Conservation (phyloP, 2,329 filamentous ascomycete genomes). For the Pseudogymnoascus sp. region DNA sequence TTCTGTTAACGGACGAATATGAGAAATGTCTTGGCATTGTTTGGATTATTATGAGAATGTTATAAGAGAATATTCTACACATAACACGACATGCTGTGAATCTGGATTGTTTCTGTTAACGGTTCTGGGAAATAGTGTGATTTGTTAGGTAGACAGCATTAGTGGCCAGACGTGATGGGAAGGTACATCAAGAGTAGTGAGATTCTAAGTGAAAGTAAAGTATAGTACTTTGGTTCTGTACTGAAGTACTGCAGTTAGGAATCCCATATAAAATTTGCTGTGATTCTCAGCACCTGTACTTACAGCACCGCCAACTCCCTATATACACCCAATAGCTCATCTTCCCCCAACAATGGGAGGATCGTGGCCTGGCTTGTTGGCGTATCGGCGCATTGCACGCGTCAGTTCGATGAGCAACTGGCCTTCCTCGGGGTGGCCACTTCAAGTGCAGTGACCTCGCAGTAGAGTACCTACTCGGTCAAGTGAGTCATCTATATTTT, state of each 20-base stretch:
- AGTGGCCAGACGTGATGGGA: background rate
- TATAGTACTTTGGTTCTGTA: background rate
- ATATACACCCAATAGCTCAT: background rate
- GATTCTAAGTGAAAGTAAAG: background rate
- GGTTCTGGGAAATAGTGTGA: background rate
- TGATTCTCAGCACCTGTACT: background rate
- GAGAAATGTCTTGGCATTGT: slow-evolving; percentile 3
- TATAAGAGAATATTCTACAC: background rate
- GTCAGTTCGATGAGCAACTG: background rate
- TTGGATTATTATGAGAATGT: background rate
- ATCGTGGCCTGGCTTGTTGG: background rate
- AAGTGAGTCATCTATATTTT: background rate
- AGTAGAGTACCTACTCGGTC: background rate
- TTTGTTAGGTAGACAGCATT: background rate
- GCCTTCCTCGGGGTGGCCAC: background rate
- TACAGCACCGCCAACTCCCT: background rate
- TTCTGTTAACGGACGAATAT: background rate
- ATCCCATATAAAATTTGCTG: background rate
- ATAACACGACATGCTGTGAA: background rate
- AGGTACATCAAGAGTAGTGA: background rate
- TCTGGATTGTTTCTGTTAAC: background rate
- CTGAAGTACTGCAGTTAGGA: background rate
- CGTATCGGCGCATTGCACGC: background rate
- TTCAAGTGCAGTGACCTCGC: background rate
- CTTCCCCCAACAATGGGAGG: background rate